A percentile compares a stretch with the other conserved stretches of the same genome.
phyloP scores from a whole-genome alignment of 2,329 filamentous ascomycete genomes.

The Colletotrichum horii region DNA sequence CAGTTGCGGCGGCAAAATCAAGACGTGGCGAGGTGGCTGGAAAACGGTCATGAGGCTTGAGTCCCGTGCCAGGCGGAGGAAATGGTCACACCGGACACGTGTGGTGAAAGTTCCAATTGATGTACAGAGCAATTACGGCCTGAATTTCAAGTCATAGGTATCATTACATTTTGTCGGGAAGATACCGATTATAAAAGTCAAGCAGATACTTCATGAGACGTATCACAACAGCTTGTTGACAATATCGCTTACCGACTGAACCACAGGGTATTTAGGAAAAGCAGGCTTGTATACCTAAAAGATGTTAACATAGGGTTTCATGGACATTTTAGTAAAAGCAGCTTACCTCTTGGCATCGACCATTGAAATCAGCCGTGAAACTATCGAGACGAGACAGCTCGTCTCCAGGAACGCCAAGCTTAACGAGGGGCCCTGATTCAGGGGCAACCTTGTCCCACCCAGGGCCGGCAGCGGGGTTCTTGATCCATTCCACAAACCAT shows the following conservation, averaged over 20 bases:
- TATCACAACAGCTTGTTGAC: not conserved
- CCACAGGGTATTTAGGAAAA: slow-evolving; percentile 4
- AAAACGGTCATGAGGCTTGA: no score
- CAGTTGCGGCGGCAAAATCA: no score
- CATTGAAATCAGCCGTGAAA: slow-evolving; percentile 35
- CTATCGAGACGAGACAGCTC: slow-evolving; percentile 33
- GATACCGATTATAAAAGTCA: not conserved
- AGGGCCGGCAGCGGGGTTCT: slow-evolving; percentile 44
- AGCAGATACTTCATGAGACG: not conserved
- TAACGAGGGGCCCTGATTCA: slow-evolving; percentile 31
- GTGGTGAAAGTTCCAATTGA: no score
- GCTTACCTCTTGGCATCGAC: slow-evolving; percentile 35
- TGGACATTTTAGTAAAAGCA: no score
- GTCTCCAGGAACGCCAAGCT: slow-evolving; percentile 38
- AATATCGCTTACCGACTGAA: not conserved
- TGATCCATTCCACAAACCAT: slow-evolving; percentile 50
- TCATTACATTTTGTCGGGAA: no score
- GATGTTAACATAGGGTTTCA: no score
- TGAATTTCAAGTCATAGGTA: no score
- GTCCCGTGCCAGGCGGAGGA: no score
- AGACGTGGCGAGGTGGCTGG: no score
- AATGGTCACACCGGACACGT: no score
- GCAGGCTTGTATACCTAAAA: slow-evolving; percentile 8
- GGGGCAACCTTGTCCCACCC: slow-evolving; percentile 42
- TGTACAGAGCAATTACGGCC: no score